phyloP scores from a whole-genome alignment of 345 rosid genomes.

The Gossypium raimondii region DNA sequence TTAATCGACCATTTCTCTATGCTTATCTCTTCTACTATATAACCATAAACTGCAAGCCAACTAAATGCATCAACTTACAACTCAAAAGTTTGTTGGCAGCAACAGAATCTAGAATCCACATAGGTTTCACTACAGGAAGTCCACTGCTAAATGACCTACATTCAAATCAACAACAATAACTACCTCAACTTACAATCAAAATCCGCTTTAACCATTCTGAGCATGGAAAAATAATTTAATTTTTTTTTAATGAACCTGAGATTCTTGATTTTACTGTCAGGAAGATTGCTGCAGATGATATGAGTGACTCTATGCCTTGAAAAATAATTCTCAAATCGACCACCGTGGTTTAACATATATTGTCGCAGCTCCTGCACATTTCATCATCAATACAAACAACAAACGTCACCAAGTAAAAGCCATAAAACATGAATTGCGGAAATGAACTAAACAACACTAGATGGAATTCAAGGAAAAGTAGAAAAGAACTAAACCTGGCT shows the following conservation, averaged over 20 bases:
- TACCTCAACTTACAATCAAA: constrained; percentile 1
- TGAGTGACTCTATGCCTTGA: constrained; percentile 78
- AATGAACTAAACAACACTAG: constrained; percentile 56
- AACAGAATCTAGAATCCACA: constrained; percentile 78
- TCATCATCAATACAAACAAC: not conserved
- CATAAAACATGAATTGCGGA: not conserved
- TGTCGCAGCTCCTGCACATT: constrained; percentile 61
- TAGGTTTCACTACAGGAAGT: constrained; percentile 89
- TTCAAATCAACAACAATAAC: constrained; percentile 7
- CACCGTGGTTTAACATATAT: constrained; percentile 72
- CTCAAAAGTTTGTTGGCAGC: constrained; percentile 68
- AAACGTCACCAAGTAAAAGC: not conserved
- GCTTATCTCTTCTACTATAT: constrained; percentile 2
- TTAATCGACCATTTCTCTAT: not conserved
- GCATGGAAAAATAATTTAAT: not conserved
- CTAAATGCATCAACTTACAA: constrained; percentile 49
- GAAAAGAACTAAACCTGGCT: constrained; percentile 53
- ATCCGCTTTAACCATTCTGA: not conserved
- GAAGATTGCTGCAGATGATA: constrained; percentile 89
- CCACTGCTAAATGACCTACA: constrained; percentile 90
- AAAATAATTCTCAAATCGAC: constrained; percentile 80
- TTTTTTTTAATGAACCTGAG: constrained; percentile 40
- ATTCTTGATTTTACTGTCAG: constrained; percentile 81
- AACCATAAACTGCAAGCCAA: constrained; percentile 8
- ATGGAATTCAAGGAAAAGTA: constrained; percentile 34